Evolutionary conservation across 352 stramenopile genomes (phyloP).

Genomic region (Phytophthora nicotianae): DNA sequence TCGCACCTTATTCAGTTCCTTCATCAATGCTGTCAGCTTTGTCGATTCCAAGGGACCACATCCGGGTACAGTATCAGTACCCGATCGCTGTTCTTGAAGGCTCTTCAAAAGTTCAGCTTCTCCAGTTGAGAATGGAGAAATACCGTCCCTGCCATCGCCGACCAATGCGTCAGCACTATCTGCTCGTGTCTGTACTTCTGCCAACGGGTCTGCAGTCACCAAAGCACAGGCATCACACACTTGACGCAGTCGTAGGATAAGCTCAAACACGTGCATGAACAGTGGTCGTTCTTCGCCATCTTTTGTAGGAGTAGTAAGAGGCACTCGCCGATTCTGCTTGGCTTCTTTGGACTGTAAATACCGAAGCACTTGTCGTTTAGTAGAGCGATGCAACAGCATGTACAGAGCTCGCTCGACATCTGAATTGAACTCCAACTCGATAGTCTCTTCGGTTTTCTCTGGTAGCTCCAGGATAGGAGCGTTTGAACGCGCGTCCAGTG

Average conservation of each 20-base stretch:
- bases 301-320: slow-evolving; percentile 24
- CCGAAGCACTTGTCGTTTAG: slow-evolving; percentile 77
- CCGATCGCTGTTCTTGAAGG: slow-evolving; percentile 22
- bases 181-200: slow-evolving; percentile 46
- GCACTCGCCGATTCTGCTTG: slow-evolving; percentile 25
- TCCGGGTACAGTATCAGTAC: slow-evolving; percentile 10
- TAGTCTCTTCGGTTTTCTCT: slow-evolving; percentile 60
- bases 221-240: slow-evolving; percentile 77
- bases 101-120: slow-evolving; percentile 44
- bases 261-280: slow-evolving; percentile 91
- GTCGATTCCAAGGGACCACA: slow-evolving; percentile 48
- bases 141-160: slow-evolving; percentile 24
- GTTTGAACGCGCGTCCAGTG: slow-evolving; percentile 48
- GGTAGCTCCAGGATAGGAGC: slow-evolving; percentile 67
- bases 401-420: slow-evolving; percentile 83
- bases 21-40: slow-evolving; percentile 64
- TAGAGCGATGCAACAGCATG: slow-evolving; percentile 80
- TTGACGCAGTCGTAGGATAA: slow-evolving; percentile 86
- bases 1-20: slow-evolving; percentile 54
- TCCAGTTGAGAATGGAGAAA: slow-evolving; percentile 34
- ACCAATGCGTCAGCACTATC: slow-evolving; percentile 21
- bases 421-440: slow-evolving; percentile 62
- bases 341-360: slow-evolving; percentile 64
- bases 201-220: slow-evolving; percentile 54
- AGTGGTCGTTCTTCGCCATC: slow-evolving; percentile 34